Conservation (phyloP, 352 stramenopile genomes). For the Sclerospora graminicola region DNA sequence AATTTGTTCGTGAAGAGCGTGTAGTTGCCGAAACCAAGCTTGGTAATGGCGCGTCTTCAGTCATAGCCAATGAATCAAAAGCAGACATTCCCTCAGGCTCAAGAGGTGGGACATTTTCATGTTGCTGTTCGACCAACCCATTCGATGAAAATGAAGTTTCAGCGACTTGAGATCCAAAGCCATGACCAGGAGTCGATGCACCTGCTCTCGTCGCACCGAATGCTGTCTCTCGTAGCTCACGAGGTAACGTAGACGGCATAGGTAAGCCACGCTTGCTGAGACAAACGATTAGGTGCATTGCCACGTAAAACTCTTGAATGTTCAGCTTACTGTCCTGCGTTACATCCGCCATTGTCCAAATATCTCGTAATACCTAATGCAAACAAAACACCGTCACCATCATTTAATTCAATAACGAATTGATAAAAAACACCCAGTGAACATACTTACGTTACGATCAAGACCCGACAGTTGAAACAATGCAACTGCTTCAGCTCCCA, state of each 20-base stretch:
- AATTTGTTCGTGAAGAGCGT: constrained; percentile 11
- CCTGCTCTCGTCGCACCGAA: constrained; percentile 24
- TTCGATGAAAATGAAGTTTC: constrained; percentile 12
- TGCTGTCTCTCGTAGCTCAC: constrained; percentile 50
- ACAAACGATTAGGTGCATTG: constrained; percentile 96
- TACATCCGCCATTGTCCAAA: constrained; percentile 90
- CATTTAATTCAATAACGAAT: not conserved
- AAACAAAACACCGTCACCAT: not conserved
- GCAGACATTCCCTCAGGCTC: constrained; percentile 41
- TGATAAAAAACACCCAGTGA: not conserved
- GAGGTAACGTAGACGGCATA: constrained; percentile 57
- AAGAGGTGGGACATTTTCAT: constrained; percentile 6
- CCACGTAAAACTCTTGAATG: constrained; percentile 89
- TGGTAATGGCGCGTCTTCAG: constrained; percentile 22
- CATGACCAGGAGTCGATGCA: constrained; percentile 3
- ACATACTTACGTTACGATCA: constrained; percentile 59
- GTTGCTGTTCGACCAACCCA: constrained; percentile 10
- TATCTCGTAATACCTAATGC: constrained; percentile 58
- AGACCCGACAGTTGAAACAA: constrained; percentile 92
- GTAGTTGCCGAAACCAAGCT: constrained; percentile 17
- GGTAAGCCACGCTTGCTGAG: constrained; percentile 84
- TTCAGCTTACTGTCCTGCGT: constrained; percentile 89
- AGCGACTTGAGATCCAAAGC: constrained; percentile 9
- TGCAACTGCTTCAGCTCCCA: constrained; percentile 81
- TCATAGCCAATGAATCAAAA: constrained; percentile 38